Evolutionary conservation across 164 flowering plant species (phyloP).

Genomic region (Chloranthus sessilifolius): DNA sequence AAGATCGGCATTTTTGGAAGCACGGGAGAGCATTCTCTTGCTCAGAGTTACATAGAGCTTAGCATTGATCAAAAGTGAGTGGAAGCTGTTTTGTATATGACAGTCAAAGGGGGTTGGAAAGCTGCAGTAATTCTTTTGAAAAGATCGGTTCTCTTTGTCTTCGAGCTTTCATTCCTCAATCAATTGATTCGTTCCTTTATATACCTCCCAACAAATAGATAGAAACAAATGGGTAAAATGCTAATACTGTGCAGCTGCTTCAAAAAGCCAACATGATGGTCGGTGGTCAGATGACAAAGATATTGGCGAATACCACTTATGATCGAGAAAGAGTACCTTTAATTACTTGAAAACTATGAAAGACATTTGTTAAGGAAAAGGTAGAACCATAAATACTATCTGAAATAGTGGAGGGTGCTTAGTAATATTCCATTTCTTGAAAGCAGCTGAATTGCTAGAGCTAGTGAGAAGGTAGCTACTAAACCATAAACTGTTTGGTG

Average conservation of each 20-base stretch:
- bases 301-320: too few species aligned
- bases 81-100: neutral
- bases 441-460: neutral
- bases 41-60: neutral
- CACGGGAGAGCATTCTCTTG: too few species aligned
- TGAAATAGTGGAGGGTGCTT: slow-evolving; percentile 2
- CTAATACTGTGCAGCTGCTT: neutral
- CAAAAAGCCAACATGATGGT: too few species aligned
- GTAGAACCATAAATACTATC: too few species aligned
- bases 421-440: neutral
- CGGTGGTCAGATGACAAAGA: too few species aligned
- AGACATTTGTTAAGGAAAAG: too few species aligned
- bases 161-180: slow-evolving; percentile 3
- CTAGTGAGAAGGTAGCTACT: too few species aligned
- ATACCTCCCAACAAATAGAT: neutral
- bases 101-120: neutral
- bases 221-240: neutral
- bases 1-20: too few species aligned
- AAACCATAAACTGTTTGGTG: too few species aligned
- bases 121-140: slow-evolving; percentile 1
- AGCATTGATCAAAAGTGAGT: neutral
- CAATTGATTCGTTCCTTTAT: neutral
- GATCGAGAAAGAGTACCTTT: too few species aligned
- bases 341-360: too few species aligned
- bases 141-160: slow-evolving; percentile 1